Percentiles rank a stretch among this genome's conserved stretches.
Conservation (phyloP, 2,329 filamentous ascomycete genomes). For the Ophiostoma pallidulum region DNA sequence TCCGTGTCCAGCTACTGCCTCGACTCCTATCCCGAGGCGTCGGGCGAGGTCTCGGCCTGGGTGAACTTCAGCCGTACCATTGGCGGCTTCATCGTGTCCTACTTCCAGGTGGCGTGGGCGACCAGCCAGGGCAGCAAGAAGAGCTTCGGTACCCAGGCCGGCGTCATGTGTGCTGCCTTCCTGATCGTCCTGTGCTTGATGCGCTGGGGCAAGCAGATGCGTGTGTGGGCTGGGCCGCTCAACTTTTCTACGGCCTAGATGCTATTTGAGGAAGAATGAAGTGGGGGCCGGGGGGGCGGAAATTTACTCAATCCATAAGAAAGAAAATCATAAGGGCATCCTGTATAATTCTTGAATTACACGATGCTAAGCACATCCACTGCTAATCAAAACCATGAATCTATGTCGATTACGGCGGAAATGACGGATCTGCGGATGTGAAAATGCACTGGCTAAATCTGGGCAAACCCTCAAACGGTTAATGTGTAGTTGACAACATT, state of each 20-base stretch:
- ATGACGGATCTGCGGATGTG: too few species aligned
- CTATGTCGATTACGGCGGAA: background rate
- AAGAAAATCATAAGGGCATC: too few species aligned
- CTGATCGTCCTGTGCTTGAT: slow-evolving; percentile 21
- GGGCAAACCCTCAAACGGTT: too few species aligned
- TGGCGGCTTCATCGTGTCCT: slow-evolving; percentile 39
- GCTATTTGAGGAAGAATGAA: too few species aligned
- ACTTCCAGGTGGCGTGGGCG: slow-evolving; percentile 44
- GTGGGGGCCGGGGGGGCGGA: too few species aligned
- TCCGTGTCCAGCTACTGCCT: slow-evolving; percentile 43
- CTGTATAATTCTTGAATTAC: too few species aligned
- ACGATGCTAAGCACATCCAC: too few species aligned
- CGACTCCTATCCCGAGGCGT: slow-evolving; percentile 45
- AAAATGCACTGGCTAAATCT: too few species aligned
- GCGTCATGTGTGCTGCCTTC: slow-evolving; percentile 25
- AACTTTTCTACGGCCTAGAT: slow-evolving; percentile 23
- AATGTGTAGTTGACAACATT: slow-evolving; percentile 42
- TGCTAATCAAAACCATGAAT: background rate
- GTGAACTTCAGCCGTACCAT: slow-evolving; percentile 39
- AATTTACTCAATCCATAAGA: too few species aligned
- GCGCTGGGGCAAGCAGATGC: slow-evolving; percentile 24
- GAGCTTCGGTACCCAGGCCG: slow-evolving; percentile 39
- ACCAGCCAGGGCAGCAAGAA: slow-evolving; percentile 31
- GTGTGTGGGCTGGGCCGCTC: slow-evolving; percentile 24
- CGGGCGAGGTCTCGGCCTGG: slow-evolving; percentile 44